Conservation (phyloP, 192 early-diverging fungal genomes). For the Backusella morwellensis region DNA sequence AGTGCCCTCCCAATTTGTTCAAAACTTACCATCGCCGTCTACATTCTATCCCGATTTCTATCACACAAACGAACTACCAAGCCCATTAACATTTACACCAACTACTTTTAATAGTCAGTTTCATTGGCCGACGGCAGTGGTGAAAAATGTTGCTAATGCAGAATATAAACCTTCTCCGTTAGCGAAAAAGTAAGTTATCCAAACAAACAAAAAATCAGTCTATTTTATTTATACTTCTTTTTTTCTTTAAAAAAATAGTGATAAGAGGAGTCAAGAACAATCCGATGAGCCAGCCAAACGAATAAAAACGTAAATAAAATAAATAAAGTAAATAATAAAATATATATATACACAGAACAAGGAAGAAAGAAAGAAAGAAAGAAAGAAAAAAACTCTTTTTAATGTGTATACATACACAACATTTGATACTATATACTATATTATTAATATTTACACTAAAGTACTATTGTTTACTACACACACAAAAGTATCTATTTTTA, state of each 20-base stretch:
- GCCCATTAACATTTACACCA: conserved; percentile 72
- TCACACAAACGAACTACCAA: conserved; percentile 67
- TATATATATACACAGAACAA: not conserved
- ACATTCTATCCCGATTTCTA: conserved; percentile 77
- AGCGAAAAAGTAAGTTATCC: conserved; percentile 11
- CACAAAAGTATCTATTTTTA: conserved; percentile 4
- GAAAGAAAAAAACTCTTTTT: not conserved
- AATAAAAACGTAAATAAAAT: not conserved
- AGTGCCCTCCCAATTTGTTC: conserved; percentile 60
- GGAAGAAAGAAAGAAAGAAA: not conserved
- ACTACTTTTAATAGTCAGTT: conserved; percentile 75
- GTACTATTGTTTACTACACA: not conserved
- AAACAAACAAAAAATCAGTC: not conserved
- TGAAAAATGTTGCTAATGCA: not conserved
- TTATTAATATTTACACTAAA: not conserved
- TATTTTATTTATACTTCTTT: not conserved
- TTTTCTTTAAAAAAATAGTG: not conserved
- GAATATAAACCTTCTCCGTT: conserved; percentile 1
- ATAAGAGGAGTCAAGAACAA: not conserved
- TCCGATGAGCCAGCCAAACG: not conserved
- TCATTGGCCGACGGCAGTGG: conserved; percentile 61
- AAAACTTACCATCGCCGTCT: conserved; percentile 75
- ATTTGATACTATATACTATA: not conserved
- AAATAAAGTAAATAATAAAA: not conserved
- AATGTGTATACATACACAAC: not conserved